Conservation (phyloP, 345 rosid species). For the Atalantia buxifolia region DNA sequence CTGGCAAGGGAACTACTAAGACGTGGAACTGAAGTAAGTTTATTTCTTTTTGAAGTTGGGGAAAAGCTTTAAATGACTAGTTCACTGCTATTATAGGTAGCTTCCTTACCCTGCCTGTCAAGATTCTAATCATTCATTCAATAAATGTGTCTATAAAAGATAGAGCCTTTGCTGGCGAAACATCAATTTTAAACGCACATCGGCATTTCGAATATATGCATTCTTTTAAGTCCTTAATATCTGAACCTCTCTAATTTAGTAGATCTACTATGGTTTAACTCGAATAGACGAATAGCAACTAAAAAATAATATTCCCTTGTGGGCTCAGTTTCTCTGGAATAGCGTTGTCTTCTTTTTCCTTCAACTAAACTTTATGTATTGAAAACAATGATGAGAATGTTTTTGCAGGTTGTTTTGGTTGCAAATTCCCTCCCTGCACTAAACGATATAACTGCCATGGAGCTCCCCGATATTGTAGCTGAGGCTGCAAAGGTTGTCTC, state of each 20-base stretch:
- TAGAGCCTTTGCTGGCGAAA: neutral
- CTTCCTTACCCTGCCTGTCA: neutral
- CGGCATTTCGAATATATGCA: neutral
- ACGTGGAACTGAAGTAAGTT: conserved; percentile 86
- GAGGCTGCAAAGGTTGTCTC: conserved; percentile 92
- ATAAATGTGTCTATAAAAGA: neutral
- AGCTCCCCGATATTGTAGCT: conserved; percentile 93
- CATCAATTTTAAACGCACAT: neutral
- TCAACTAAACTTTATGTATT: neutral
- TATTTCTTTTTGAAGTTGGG: conserved; percentile 7
- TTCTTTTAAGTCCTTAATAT: neutral
- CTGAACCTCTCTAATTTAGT: neutral
- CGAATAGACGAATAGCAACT: neutral
- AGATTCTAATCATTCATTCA: neutral
- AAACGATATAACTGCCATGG: conserved; percentile 96
- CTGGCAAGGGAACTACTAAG: conserved; percentile 93
- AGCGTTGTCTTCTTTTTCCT: conserved; percentile 10
- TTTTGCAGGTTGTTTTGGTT: conserved; percentile 86
- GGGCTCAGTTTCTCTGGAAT: neutral
- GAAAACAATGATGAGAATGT: conserved; percentile 10
- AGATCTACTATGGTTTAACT: neutral
- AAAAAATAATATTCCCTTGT: neutral
- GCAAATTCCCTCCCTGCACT: conserved; percentile 98
- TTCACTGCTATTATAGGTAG: neutral
- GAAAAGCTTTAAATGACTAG: neutral